Percentiles rank a stretch among this genome's conserved stretches.
phyloP scores from a whole-genome alignment of 1,139 yeast genomes.

The Suhomyces taliae region DNA sequence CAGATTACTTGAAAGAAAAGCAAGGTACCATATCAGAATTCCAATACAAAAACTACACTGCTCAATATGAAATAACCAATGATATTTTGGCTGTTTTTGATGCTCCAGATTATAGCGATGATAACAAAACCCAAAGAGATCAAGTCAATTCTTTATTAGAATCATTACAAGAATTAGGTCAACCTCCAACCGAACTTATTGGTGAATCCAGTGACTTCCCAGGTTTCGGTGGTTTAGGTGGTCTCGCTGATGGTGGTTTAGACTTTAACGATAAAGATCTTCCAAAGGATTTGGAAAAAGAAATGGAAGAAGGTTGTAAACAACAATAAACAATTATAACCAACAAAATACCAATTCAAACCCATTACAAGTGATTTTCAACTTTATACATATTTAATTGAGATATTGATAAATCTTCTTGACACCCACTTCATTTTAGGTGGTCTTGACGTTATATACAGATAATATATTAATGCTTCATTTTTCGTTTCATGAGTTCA shows the following conservation, averaged over 20 bases:
- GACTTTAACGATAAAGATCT: slow-evolving; percentile 46
- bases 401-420: neutral
- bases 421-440: neutral
- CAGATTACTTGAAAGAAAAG: slow-evolving; percentile 58
- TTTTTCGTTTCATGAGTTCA: too few species aligned
- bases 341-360: neutral
- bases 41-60: slow-evolving; percentile 50
- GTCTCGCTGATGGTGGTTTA: slow-evolving; percentile 24
- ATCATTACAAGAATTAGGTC: slow-evolving; percentile 76
- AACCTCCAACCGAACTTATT: slow-evolving; percentile 80
- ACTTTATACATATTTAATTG: neutral
- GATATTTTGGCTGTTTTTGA: slow-evolving; percentile 61
- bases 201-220: slow-evolving; percentile 66
- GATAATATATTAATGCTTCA: neutral
- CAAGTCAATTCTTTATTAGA: slow-evolving; percentile 60
- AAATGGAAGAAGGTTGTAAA: slow-evolving; percentile 30
- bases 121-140: slow-evolving; percentile 50
- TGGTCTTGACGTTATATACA: neutral
- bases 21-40: slow-evolving; percentile 44
- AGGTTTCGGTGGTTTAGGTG: slow-evolving; percentile 46
- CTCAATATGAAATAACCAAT: slow-evolving; percentile 55
- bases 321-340: slow-evolving; percentile 14
- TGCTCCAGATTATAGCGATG: slow-evolving; percentile 51
- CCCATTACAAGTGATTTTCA: neutral
- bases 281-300: slow-evolving; percentile 51